phyloP scores from a whole-genome alignment of 441 rosid species.

The Kokia cookei region DNA sequence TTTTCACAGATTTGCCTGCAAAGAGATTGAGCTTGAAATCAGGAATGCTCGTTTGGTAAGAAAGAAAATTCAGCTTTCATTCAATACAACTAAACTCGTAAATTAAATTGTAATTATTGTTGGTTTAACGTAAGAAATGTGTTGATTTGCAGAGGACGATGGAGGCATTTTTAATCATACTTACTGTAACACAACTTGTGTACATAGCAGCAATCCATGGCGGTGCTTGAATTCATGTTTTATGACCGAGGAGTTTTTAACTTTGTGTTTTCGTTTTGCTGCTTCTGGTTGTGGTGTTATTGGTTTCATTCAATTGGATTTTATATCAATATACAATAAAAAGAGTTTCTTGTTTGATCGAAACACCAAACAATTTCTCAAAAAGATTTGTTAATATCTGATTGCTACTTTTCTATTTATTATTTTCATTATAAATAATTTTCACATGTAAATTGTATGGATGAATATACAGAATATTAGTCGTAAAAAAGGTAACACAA shows the following conservation, averaged over 20 bases:
- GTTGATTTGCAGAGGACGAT: constrained; percentile 67
- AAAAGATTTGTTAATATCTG: too few relatives aligned
- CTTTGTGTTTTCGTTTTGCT: neutral
- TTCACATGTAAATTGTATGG: too few relatives aligned
- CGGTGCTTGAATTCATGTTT: constrained; percentile 1
- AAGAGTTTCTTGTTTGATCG: neutral
- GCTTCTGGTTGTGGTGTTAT: constrained; percentile 8
- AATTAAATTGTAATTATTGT: neutral
- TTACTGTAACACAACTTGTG: constrained; percentile 78
- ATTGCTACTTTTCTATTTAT: too few relatives aligned
- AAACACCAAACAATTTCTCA: neutral
- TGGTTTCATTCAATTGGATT: constrained; percentile 3
- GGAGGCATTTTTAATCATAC: constrained; percentile 93
- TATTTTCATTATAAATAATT: too few relatives aligned
- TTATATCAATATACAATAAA: constrained; percentile 10
- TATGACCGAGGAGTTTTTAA: neutral
- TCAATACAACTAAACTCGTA: neutral
- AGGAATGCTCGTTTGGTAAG: constrained; percentile 80
- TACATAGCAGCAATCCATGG: constrained; percentile 79
- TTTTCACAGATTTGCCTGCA: constrained; percentile 68
- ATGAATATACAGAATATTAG: too few relatives aligned
- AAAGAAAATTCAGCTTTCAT: neutral
- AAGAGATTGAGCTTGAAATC: constrained; percentile 63
- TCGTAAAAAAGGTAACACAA: too few relatives aligned
- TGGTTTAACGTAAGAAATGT: neutral